Base-by-base conservation (phyloP, 305 asterid genomes). In the Salvia sclarea region DNA sequence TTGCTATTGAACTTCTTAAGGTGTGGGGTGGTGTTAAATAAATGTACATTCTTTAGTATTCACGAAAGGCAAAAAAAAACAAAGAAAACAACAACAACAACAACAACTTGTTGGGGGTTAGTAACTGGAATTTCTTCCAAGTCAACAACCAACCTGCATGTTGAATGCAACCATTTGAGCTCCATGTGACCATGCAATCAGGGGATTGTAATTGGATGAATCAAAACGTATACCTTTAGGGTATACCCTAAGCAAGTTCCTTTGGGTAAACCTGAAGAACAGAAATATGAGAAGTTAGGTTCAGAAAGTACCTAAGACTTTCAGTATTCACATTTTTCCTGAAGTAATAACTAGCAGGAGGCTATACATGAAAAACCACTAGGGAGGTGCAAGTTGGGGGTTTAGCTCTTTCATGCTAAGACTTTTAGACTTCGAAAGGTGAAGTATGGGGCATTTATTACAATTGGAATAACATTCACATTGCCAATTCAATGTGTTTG, bases 121-220 rank as follows among this genome's bases (percentile, higher is more conserved):
- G 44, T 38, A 38, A 38, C 11, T 38, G n/a, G 44, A 48, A 63
- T 24, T 41, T 33, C 24, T 66, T 45, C 44, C 52, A 17, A 71
- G 63, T 72, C 14, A 35, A 9, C 70, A 56, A 71, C 79, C 58
- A 76, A 91, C 96, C 96, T 91, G 96, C 98, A 91, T 89, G 71
- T 91, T 91, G 81, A 88, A 85, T 69, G 96, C 95, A 64, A 91
- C 93, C 97, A 91, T 86, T 75, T 91, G 97, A 64, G 96, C 96
- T 80, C 98, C 98, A 68, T 89, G 95, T 65, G 77, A 75, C 98
- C 98, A 91, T 44, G 88, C 98, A 65, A 89, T 80, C 16, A 89
- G 80, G 44, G 98, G 98, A 70, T 91, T 88, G 81, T 89, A 91
- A 77, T 91, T 91, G 75, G 98, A 91, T 20, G 98, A 89, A 80